Base-by-base conservation (phyloP, 352 stramenopile species). In the Globisporangium acanthophoron region DNA sequence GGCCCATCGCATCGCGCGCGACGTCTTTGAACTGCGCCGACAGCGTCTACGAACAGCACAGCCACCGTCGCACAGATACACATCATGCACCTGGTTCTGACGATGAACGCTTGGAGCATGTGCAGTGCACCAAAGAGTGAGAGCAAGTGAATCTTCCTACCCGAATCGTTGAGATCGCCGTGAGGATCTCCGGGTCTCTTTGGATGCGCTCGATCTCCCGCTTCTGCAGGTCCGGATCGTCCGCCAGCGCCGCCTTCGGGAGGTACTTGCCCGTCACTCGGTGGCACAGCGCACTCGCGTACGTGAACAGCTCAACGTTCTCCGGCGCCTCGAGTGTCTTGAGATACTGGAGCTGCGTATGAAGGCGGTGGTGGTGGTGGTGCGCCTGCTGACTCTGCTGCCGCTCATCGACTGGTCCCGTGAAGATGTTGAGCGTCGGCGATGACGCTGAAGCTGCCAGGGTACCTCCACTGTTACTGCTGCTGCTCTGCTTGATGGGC, bases 1-100 rank as follows among this genome's bases (percentile, higher is more conserved):
- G 81, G 0, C 78, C 78, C 54, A 89, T 72, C 2, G 78, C 80
- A 31, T 74, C 72, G 20, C 78, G 75, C 0, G 81, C 81, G 15
- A 85, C 62, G 8, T 71, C 65, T 37, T 91, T 87, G 70, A 91
- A 91, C 51, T 91, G 76, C 12, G 72, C 70, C 0, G 81, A 89
- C 12, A 91, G 59, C 3, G 70, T 68, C 46, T 78, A 58, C 8
- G 29, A 27, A 18, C 18, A 53, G 7, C 27, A 58, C 5, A 33
- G n/a, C 9, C 15, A 51, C 5, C 29, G 15, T 35, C 6, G 29
- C 18, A 44, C 27, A 7, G 7, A 54, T 27, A 58, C 21, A 35
- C 15, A 59, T 13, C 11, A 15, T 40, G 35, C 35, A 15, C 35
- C 11, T 57, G 33, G 31, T 44, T 21, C 24, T 57, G 16, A 21